Percentiles rank a stretch among this genome's conserved stretches.
Conservation (phyloP, 164 flowering plant genomes). For the Annona squamosa region DNA sequence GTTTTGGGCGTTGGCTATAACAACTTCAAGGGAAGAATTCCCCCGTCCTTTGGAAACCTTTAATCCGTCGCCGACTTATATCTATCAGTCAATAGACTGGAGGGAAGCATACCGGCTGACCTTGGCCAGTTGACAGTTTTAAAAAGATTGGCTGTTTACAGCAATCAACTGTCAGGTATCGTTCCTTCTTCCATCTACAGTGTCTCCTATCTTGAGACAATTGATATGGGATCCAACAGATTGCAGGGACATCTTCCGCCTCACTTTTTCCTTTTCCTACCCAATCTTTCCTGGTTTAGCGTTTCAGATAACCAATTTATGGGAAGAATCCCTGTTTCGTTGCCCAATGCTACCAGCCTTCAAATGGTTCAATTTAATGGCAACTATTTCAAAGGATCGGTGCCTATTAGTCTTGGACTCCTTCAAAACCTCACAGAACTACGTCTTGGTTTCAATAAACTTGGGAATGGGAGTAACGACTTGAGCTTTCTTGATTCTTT, state of each 20-base stretch:
- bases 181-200: constrained; percentile 41
- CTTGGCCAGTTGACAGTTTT: constrained; percentile 22
- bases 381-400: constrained; percentile 7
- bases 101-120: constrained; percentile 28
- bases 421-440: neutral
- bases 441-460: neutral
- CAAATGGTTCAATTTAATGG: neutral
- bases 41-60: constrained; percentile 30
- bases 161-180: constrained; percentile 32
- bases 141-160: constrained; percentile 21
- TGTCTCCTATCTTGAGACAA: constrained; percentile 26
- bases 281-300: constrained; percentile 13
- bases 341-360: constrained; percentile 4
- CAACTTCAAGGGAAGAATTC: constrained; percentile 30
- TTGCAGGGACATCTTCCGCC: constrained; percentile 23
- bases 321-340: constrained; percentile 2
- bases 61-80: constrained; percentile 21
- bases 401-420: constrained; percentile 6
- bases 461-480: neutral
- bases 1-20: constrained; percentile 23
- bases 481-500: constrained; percentile 6
- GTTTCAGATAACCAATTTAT: neutral
- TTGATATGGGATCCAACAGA: constrained; percentile 28
- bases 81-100: constrained; percentile 17
- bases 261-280: constrained; percentile 19